Evolutionary conservation across 352 stramenopile genomes (phyloP), one percentile per base, ranked within the genome.

Genomic region (Nothophytophthora sp.): DNA sequence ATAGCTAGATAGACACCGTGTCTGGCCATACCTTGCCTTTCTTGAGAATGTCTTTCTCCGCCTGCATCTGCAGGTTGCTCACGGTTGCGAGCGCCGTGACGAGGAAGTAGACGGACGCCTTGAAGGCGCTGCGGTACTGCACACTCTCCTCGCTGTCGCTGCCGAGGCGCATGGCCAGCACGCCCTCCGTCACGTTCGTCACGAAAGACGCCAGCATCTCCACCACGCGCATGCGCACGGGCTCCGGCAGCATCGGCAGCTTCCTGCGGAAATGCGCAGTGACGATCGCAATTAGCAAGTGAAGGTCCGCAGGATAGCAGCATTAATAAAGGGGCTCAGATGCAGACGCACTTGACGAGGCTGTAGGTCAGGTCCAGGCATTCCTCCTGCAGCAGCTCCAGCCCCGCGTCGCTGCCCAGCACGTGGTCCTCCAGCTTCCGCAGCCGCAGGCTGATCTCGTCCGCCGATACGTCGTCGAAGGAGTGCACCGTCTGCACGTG

Each of bases 341-440:
- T 16, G 0, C 35, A 40, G 4, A 63, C 19, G 27, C 34, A 86
- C 74, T 88, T 90, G 35, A 90, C 73, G 52, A 92, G 61, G 47
- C 76, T 89, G 64, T 92, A 90, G 43, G 65, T 74, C 19, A 89
- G 42, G 52, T 92, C 81, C 46, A 92, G 73, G 41, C 52, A 70
- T n/a, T 88, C 75, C 9, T 76, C 55, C 50, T 78, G 49, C 25
- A 90, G 63, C 46, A 92, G 55, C 54, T 75, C 67, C 15, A 84
- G 61, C 10, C 72, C 76, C 27, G 53, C 66, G 41, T 86, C 76
- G 28, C 59, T 83, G 43, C 58, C 68, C 38, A 90, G 54, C 47
- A 90, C 76, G 28, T 70, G 67, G 46, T 74, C 61, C 58, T 86
- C 76, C 23, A 88, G 57, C 7, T 61, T 64, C 41, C 73, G 67